phyloP scores from a whole-genome alignment of 768 basidiomycete species.

The Agrocybe praecox region DNA sequence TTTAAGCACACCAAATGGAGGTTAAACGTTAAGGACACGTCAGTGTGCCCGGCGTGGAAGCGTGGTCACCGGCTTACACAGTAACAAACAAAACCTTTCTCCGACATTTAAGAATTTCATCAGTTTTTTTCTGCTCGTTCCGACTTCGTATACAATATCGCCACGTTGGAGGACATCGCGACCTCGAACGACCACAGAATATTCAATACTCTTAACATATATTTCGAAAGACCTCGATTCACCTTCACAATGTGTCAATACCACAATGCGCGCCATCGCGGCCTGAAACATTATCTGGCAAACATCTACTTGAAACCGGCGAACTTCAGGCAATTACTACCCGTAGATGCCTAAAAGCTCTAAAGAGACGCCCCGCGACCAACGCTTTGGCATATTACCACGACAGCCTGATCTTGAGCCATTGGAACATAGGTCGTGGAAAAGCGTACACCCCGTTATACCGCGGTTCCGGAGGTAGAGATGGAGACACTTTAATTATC shows the following conservation, averaged over 20 bases:
- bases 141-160: neutral
- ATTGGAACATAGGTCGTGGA: neutral
- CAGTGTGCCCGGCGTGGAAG: constrained; percentile 19
- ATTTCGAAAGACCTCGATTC: too few species aligned
- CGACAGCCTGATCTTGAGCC: constrained; percentile 8
- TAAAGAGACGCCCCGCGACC: constrained; percentile 8
- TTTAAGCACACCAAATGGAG: constrained; percentile 9
- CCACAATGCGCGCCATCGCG: too few species aligned
- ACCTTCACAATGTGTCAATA: too few species aligned
- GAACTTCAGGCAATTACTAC: neutral
- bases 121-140: constrained; percentile 7
- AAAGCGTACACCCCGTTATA: neutral
- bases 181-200: neutral
- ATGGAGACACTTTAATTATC: neutral
- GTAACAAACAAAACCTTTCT: constrained; percentile 4
- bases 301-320: constrained; percentile 1
- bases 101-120: constrained; percentile 17
- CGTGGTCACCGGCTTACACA: constrained; percentile 10
- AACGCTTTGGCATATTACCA: constrained; percentile 16
- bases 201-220: too few species aligned
- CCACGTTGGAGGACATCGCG: too few species aligned
- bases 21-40: neutral
- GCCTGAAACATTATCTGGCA: neutral
- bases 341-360: neutral
- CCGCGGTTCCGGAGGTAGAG: constrained; percentile 1